Conservation (phyloP, 768 basidiomycete species). For the Auricularia sp. region DNA sequence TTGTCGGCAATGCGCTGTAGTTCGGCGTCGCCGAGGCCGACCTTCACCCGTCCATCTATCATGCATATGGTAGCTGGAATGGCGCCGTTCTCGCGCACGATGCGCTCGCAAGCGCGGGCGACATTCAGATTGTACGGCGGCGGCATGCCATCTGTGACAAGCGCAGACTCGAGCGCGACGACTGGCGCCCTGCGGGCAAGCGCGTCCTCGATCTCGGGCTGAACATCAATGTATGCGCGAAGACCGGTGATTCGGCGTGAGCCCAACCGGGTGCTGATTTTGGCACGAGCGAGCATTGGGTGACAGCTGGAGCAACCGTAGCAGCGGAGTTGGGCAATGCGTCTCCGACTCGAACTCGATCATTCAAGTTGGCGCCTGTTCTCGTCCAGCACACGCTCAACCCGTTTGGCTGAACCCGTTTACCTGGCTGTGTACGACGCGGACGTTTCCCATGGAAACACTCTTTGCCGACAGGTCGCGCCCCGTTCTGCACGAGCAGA, state of each 20-base stretch:
- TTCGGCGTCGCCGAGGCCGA: slow-evolving; percentile 62
- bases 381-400: no score
- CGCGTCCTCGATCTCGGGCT: slow-evolving; percentile 79
- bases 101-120: slow-evolving; percentile 58
- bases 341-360: no score
- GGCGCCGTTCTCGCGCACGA: slow-evolving; percentile 66
- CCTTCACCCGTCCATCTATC: slow-evolving; percentile 72
- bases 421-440: no score
- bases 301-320: no score
- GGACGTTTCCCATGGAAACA: no score
- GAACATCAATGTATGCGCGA: slow-evolving; percentile 43
- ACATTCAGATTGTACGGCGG: slow-evolving; percentile 67
- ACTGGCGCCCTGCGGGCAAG: slow-evolving; percentile 54
- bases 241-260: background rate
- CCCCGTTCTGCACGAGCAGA: no score
- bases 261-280: background rate
- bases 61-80: slow-evolving; percentile 88
- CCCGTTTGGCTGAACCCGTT: no score
- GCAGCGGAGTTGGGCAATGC: no score
- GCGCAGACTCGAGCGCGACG: slow-evolving; percentile 64
- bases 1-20: slow-evolving; percentile 57
- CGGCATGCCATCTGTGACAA: slow-evolving; percentile 89
- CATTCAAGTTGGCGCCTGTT: no score
- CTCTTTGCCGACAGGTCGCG: no score
- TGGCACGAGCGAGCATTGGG: background rate